Conservation (phyloP, 2,329 filamentous ascomycete species). For the Aspergillus udagawae region DNA sequence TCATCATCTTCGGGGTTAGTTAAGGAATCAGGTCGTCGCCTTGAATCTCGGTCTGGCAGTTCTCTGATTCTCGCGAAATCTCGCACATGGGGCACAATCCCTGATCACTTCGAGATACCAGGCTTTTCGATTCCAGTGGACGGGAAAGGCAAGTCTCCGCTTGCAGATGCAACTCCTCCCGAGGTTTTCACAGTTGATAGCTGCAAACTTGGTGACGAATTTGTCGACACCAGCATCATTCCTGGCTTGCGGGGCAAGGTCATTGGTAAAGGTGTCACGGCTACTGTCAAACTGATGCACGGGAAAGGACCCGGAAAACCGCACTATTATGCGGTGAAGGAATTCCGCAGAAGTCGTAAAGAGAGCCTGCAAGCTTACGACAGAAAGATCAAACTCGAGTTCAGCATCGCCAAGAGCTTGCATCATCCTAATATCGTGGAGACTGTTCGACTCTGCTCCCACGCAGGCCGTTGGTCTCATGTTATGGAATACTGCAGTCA, state of each 20-base stretch:
- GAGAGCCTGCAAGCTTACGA: slow-evolving; percentile 74
- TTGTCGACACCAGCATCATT: slow-evolving; percentile 65
- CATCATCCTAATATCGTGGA: slow-evolving; percentile 85
- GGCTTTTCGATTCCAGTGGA: neutral
- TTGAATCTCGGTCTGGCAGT: neutral
- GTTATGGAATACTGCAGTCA: slow-evolving; percentile 90
- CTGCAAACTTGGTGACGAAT: slow-evolving; percentile 65
- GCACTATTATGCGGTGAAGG: slow-evolving; percentile 75
- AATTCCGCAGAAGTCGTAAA: slow-evolving; percentile 67
- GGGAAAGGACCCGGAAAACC: slow-evolving; percentile 58
- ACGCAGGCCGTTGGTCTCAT: slow-evolving; percentile 76
- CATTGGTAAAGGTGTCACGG: slow-evolving; percentile 77
- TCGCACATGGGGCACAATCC: neutral
- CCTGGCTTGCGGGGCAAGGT: slow-evolving; percentile 69
- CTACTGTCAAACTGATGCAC: slow-evolving; percentile 75
- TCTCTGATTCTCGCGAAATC: neutral
- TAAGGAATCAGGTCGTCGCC: neutral
- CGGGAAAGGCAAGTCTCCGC: neutral
- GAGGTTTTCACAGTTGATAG: slow-evolving; percentile 71
- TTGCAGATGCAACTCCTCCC: slow-evolving; percentile 61
- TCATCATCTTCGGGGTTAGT: neutral
- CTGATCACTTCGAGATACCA: neutral
- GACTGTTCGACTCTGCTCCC: slow-evolving; percentile 70
- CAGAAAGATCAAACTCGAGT: slow-evolving; percentile 89
- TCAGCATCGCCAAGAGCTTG: slow-evolving; percentile 77